Conservation (phyloP, 371 early-diverging fungal species). For the Catenaria anguillulae region DNA sequence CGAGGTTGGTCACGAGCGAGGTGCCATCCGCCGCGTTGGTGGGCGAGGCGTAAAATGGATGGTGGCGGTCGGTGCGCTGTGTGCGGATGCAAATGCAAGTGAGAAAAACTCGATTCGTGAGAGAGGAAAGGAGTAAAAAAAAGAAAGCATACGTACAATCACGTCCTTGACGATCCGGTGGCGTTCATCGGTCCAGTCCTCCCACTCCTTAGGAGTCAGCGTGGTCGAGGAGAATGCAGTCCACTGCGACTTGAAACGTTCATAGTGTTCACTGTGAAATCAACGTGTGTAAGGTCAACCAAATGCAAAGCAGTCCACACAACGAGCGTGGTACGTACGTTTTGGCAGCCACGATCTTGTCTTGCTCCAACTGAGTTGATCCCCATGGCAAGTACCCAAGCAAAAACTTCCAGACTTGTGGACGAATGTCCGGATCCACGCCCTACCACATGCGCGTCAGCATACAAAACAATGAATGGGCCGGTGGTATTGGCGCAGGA, state of each 20-base stretch:
- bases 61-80: conserved; percentile 73
- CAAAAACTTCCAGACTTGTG: conserved; percentile 80
- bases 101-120: too few relatives aligned
- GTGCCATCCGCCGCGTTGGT: conserved; percentile 29
- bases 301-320: too few relatives aligned
- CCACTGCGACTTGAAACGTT: conserved; percentile 62
- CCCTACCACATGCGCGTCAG: too few relatives aligned
- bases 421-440: conserved; percentile 60
- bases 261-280: too few relatives aligned
- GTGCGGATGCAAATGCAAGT: too few relatives aligned
- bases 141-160: background rate
- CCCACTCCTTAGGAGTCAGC: background rate
- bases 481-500: too few relatives aligned
- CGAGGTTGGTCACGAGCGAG: conserved; percentile 5
- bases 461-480: background rate
- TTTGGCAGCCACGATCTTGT: conserved; percentile 37
- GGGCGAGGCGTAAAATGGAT: conserved; percentile 47
- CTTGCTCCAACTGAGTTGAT: conserved; percentile 56
- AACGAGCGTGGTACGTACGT: conserved; percentile 35
- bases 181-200: conserved; percentile 45
- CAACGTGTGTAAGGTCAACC: too few relatives aligned
- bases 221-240: conserved; percentile 23
- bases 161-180: conserved; percentile 51
- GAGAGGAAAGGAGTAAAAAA: background rate
- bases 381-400: conserved; percentile 72